Base-by-base conservation (phyloP, 75 land plant species). In the Pinus tabuliformis region DNA sequence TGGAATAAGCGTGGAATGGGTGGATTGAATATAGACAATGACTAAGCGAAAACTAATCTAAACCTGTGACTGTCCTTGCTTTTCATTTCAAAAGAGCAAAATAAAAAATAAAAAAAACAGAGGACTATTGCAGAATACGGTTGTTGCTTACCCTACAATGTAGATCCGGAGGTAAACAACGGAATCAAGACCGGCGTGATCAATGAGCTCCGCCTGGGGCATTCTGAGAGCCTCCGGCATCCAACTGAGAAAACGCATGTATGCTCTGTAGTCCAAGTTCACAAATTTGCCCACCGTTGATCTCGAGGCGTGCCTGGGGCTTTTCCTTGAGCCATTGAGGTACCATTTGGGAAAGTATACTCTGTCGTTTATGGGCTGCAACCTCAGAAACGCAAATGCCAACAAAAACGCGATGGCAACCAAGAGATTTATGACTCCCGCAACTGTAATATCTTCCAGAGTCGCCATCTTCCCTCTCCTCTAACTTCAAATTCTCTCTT, bases 271-370 rank as follows among this genome's bases (percentile, higher is more conserved):
- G 62, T 88, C 77, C 83, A 94, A 74, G 76, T 94, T 94, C 64
- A 94, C 87, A 80, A 86, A 83, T 49, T 74, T 85, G 56, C 37
- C 52, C 45, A 84, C 81, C 71, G 68, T 75, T 42, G 75, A 76
- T 6, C 54, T 49, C 8, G 54, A 49, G 54, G 54, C 9, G 12
- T 49, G 12, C 18, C 57, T 65, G 28, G 75, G 33, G 45, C 79
- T 76, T 20, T 66, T 42, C 72, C 84, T 77, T 60, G 73, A 42
- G 3, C 91, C 84, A 54, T 81, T 90, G 17, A 83, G 56, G 49
- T 83, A 90, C 92, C 92, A 90, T 78, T 85, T 90, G 62, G 92
- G 82, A 52, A 82, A 89, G 65, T 88, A 90, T 6, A 90, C 92
- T 22, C 92, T 80, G 59, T 86, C 83, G 57, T 85, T 88, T 39